Conservation (phyloP, 2,329 filamentous ascomycete species). For the Knoxdaviesia capensis region DNA sequence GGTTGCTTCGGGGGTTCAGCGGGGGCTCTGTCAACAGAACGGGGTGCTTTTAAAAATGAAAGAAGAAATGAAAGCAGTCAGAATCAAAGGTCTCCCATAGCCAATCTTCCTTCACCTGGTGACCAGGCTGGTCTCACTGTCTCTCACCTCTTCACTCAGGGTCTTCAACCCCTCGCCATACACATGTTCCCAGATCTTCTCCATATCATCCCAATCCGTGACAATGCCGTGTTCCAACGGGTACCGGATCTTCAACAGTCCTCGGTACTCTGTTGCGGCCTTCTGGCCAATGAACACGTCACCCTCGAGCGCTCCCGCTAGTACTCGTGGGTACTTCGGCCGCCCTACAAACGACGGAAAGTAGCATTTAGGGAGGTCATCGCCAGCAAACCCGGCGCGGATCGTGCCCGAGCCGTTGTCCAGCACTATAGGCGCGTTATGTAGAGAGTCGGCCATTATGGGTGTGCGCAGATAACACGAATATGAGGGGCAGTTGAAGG, state of each 20-base stretch:
- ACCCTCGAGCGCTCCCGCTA: constrained; percentile 90
- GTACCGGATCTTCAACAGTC: constrained; percentile 86
- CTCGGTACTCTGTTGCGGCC: constrained; percentile 70
- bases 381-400: constrained; percentile 86
- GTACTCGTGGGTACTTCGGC: constrained; percentile 83
- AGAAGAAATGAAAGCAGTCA: not conserved
- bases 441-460: constrained; percentile 43
- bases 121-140: no score
- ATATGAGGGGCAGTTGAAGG: no score
- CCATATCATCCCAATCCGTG: constrained; percentile 99
- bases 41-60: constrained; percentile 44
- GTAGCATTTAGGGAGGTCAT: constrained; percentile 88
- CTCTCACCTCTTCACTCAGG: constrained; percentile 69
- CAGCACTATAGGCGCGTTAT: constrained; percentile 96
- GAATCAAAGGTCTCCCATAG: constrained; percentile 9
- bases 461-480: no score
- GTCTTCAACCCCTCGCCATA: constrained; percentile 94
- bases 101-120: not conserved
- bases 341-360: constrained; percentile 95
- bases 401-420: constrained; percentile 98
- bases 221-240: constrained; percentile 95
- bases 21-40: constrained; percentile 92
- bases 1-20: constrained; percentile 84
- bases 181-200: constrained; percentile 96
- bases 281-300: constrained; percentile 93